Evolutionary conservation across 2,329 filamentous ascomycete genomes (phyloP), one percentile per base, ranked within the genome.

Genomic region (Neopestalotiopsis clavispora): DNA sequence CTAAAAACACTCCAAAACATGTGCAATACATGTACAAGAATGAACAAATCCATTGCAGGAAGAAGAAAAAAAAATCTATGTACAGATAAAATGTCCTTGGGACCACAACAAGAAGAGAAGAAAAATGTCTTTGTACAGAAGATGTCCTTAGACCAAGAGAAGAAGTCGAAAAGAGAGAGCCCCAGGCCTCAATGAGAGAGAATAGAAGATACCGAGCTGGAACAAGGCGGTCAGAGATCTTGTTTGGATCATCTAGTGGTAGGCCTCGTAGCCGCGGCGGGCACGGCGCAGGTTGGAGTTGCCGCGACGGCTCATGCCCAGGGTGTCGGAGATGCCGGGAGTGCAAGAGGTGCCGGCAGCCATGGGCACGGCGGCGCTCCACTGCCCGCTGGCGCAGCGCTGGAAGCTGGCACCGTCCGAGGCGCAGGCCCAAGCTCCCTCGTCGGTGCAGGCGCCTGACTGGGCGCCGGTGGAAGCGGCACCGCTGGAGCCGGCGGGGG

Each of bases 351-450:
- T 90, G 49, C 89, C 89, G 1, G 80, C 71, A 1, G 88, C 84
- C 83, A 90, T 83, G 45, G 78, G 73, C 69, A 86, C 81, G 52
- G 81, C 70, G 5, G 73, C 74, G 20, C 85, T 84, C 89, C 89
- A 91, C 67, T 77, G 72, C 5, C 89, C 89, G 14, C 83, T 85
- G n/a, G 87, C 88, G 73, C 89, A 91, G 68, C 88, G 87, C 79
- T 91, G 89, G 83, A 89, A 91, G 64, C 84, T 81, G 30, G 77
- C 79, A 64, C 87, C 88, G 20, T 79, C 81, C 32, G 59, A 61
- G 9, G 89, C 79, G 75, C 89, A 91, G 78, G 88, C 86, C 87
- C 87, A 91, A 17, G 78, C 73, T 23, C 89, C 89, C 73, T 91
- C 88, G 4, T 79, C 69, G 42, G 75, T 78, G 80, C 89, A 91